These are phyloP conservation scores for Sugiyamaella smithiae DNA, from an alignment of 805 yeast genomes.

Conservation along the genomic window DNA sequence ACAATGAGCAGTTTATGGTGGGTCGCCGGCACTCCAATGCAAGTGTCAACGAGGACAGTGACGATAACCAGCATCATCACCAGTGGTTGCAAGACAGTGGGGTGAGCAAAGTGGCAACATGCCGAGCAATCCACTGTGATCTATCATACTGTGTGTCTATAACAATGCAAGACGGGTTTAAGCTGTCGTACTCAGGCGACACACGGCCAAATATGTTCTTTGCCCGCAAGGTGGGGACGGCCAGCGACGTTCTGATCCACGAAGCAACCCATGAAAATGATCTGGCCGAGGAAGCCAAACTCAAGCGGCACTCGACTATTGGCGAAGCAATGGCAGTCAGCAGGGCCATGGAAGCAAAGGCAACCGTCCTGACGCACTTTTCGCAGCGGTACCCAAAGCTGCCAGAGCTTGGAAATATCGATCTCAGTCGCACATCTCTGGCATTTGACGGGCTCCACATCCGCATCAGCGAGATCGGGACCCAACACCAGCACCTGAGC, in stretches of 20 bases:
- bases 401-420: constrained; percentile 32
- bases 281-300: constrained; percentile 69
- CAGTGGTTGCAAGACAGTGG: neutral
- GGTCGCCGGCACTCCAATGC: constrained; percentile 33
- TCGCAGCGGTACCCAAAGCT: constrained; percentile 80
- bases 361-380: constrained; percentile 82
- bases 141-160: constrained; percentile 72
- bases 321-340: constrained; percentile 79
- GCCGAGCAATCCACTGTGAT: constrained; percentile 81
- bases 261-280: constrained; percentile 91
- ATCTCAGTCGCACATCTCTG: constrained; percentile 36
- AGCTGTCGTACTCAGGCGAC: constrained; percentile 89
- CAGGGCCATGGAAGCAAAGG: constrained; percentile 65
- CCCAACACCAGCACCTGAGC: constrained; percentile 26
- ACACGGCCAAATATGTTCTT: constrained; percentile 77
- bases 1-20: constrained; percentile 56
- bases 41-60: neutral
- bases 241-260: constrained; percentile 76
- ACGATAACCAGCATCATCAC: neutral
- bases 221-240: constrained; percentile 56
- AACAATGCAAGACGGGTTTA: constrained; percentile 50
- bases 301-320: constrained; percentile 83
- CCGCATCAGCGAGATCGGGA: constrained; percentile 43
- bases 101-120: constrained; percentile 44
- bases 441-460: constrained; percentile 69